These are phyloP conservation scores for Hypoxylon sp. DNA, from an alignment of 2,329 filamentous ascomycete genomes.

Conservation along the genomic window DNA sequence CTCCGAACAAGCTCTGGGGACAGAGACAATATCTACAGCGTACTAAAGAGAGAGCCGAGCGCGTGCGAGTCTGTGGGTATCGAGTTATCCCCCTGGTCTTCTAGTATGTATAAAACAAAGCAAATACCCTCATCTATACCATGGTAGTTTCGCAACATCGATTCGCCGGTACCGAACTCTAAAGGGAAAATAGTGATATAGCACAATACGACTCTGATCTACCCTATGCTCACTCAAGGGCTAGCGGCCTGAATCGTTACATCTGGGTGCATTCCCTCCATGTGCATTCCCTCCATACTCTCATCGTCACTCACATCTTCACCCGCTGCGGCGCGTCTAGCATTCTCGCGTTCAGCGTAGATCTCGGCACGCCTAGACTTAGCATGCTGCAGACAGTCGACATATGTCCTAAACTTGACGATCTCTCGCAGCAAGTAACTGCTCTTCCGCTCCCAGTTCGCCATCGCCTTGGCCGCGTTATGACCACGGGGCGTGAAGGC, in stretches of 20 bases:
- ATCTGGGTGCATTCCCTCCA: conserved; percentile 23
- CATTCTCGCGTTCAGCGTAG: conserved; percentile 71
- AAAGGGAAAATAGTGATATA: conserved; percentile 13
- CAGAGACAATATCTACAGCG: conserved; percentile 27
- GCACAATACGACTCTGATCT: neutral
- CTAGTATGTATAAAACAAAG: conserved; percentile 37
- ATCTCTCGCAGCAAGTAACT: conserved; percentile 92
- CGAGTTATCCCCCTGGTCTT: conserved; percentile 29
- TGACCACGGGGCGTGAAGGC: conserved; percentile 88
- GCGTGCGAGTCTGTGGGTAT: conserved; percentile 35
- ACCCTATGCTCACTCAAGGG: neutral
- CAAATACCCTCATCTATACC: conserved; percentile 13
- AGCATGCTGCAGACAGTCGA: conserved; percentile 84
- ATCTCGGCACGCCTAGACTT: conserved; percentile 79
- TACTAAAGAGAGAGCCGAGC: conserved; percentile 21
- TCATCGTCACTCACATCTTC: conserved; percentile 59
- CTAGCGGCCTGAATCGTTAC: conserved; percentile 35
- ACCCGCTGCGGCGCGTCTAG: conserved; percentile 64
- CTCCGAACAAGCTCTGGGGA: conserved; percentile 12
- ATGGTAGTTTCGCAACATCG: conserved; percentile 9
- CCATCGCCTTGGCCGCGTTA: conserved; percentile 87
- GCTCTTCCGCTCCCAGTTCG: conserved; percentile 97
- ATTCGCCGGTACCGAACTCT: conserved; percentile 15
- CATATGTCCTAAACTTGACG: conserved; percentile 96
- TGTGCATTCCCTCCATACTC: conserved; percentile 31